These are phyloP conservation scores for Phytophthora nicotianae DNA, from an alignment of 352 stramenopile species.

Conservation along the genomic window DNA sequence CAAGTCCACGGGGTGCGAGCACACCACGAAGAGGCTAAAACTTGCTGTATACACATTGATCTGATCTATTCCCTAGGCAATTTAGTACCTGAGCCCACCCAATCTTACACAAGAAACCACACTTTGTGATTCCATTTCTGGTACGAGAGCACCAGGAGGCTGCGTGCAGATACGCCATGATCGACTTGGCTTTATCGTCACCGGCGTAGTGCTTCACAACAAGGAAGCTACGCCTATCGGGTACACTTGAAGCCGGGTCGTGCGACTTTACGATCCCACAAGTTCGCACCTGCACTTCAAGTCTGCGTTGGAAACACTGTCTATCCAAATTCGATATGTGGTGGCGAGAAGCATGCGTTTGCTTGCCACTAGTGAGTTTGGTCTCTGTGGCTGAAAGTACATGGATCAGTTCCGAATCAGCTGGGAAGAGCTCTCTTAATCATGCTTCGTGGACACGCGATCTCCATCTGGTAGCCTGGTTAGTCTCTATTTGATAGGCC, in stretches of 20 bases:
- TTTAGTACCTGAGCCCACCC: too few species aligned
- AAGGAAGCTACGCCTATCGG: too few species aligned
- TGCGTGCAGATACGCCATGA: background rate
- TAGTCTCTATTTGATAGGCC: slow-evolving; percentile 11
- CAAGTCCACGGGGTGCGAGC: too few species aligned
- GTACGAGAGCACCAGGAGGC: too few species aligned
- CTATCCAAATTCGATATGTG: slow-evolving; percentile 5
- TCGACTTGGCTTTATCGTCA: background rate
- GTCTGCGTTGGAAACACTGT: background rate
- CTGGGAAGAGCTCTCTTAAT: slow-evolving; percentile 1
- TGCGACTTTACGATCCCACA: slow-evolving; percentile 11
- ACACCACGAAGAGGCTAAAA: too few species aligned
- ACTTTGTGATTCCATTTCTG: too few species aligned
- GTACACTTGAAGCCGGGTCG: slow-evolving; percentile 11
- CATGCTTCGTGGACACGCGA: background rate
- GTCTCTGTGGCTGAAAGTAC: background rate
- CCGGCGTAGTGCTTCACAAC: background rate
- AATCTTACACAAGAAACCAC: too few species aligned
- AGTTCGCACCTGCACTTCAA: slow-evolving; percentile 15
- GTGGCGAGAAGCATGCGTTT: background rate
- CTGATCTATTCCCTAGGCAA: too few species aligned
- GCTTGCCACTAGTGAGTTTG: background rate
- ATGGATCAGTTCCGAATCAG: background rate
- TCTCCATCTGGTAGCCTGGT: slow-evolving; percentile 11
- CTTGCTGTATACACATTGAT: too few species aligned